Evolutionary conservation across 257 asterid genomes (phyloP).

Genomic region (Solanum virginianum): DNA sequence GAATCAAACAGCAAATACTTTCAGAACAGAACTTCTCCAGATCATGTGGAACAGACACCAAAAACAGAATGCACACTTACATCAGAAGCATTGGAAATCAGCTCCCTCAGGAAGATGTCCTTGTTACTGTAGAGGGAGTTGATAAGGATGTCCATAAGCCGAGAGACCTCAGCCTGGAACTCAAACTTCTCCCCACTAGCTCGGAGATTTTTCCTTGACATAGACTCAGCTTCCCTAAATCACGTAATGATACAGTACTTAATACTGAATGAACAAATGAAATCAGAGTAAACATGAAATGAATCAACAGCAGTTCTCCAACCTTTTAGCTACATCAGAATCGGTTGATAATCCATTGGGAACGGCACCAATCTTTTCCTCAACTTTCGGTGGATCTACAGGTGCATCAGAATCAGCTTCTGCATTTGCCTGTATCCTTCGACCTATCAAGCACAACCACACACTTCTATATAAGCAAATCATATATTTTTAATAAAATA

Average conservation of each 20-base stretch:
- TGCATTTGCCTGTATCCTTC: slow-evolving; percentile 65
- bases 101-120: slow-evolving; percentile 89
- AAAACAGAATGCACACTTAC: slow-evolving; percentile 27
- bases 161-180: slow-evolving; percentile 98
- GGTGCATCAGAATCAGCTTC: slow-evolving; percentile 55
- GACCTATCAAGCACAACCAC: slow-evolving; percentile 22
- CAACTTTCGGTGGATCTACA: slow-evolving; percentile 77
- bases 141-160: slow-evolving; percentile 92
- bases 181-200: slow-evolving; percentile 79
- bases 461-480: background rate
- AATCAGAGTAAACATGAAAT: background rate
- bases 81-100: slow-evolving; percentile 97
- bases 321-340: slow-evolving; percentile 85
- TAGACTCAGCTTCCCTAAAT: slow-evolving; percentile 77
- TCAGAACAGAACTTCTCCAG: background rate
- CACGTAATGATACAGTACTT: background rate
- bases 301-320: background rate
- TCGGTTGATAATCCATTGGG: slow-evolving; percentile 83
- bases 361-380: slow-evolving; percentile 71
- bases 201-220: slow-evolving; percentile 60
- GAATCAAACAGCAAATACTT: background rate
- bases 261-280: background rate
- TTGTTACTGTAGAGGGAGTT: slow-evolving; percentile 95
- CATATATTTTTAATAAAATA: background rate
- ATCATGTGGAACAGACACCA: background rate